Evolutionary conservation across 768 basidiomycete species (phyloP).

Genomic region (Lactifluus piperatus): DNA sequence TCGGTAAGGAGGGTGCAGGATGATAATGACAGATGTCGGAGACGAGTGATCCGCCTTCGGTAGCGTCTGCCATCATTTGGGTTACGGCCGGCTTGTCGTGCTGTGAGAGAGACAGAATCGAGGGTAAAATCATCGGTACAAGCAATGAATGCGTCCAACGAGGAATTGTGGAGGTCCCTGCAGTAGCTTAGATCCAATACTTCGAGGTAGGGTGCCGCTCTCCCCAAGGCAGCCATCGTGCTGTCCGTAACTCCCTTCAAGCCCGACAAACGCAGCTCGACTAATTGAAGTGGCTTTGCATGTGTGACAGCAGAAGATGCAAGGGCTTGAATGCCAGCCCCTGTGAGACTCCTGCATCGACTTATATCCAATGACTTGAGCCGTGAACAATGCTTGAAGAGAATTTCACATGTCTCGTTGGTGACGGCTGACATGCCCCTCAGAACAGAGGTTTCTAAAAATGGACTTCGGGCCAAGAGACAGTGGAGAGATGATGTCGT

Average conservation of each 20-base stretch:
- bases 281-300: conserved; percentile 44
- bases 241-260: conserved; percentile 51
- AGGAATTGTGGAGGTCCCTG: conserved; percentile 63
- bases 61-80: conserved; percentile 39
- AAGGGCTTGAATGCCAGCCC: conserved; percentile 47
- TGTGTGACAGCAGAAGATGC: conserved; percentile 37
- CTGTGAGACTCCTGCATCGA: conserved; percentile 61
- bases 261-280: conserved; percentile 59
- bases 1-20: conserved; percentile 66
- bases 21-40: conserved; percentile 70
- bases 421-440: conserved; percentile 63
- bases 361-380: conserved; percentile 60
- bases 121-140: conserved; percentile 34
- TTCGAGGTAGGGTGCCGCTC: conserved; percentile 62
- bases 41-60: conserved; percentile 52
- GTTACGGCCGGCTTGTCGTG: conserved; percentile 60
- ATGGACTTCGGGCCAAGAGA: conserved; percentile 57
- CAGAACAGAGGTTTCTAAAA: conserved; percentile 48
- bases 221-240: conserved; percentile 57
- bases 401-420: conserved; percentile 62
- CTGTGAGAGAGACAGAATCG: conserved; percentile 43
- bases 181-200: conserved; percentile 75
- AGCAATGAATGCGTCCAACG: conserved; percentile 62
- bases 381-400: conserved; percentile 48
- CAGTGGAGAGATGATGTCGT: conserved; percentile 60